Conservation (phyloP, 192 early-diverging fungal species). For the Coemansia biformis region DNA sequence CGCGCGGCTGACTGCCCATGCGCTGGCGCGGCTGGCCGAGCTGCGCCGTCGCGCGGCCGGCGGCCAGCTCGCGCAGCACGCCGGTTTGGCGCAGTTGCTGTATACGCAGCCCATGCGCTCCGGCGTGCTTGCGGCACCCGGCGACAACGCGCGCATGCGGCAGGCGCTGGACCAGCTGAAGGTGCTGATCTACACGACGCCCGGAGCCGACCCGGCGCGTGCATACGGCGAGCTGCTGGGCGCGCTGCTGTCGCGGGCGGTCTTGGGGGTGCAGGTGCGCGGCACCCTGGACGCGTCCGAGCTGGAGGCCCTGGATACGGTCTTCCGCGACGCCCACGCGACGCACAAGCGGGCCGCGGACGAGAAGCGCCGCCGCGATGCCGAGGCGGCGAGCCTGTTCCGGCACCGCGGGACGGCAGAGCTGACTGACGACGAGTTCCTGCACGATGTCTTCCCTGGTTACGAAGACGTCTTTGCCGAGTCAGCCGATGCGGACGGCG, state of each 20-base stretch:
- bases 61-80: slow-evolving; percentile 1
- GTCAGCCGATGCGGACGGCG: slow-evolving; percentile 41
- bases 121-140: background rate
- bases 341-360: slow-evolving; percentile 31
- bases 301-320: slow-evolving; percentile 18
- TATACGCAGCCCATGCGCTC: slow-evolving; percentile 25
- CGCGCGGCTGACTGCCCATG: slow-evolving; percentile 14
- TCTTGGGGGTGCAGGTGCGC: slow-evolving; percentile 30
- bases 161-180: slow-evolving; percentile 23
- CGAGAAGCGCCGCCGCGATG: slow-evolving; percentile 25
- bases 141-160: slow-evolving; percentile 6
- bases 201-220: slow-evolving; percentile 6
- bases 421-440: slow-evolving; percentile 65
- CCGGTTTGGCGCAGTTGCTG: slow-evolving; percentile 7
- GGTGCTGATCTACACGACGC: slow-evolving; percentile 12
- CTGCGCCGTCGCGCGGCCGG: slow-evolving; percentile 10
- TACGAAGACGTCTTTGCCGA: slow-evolving; percentile 62
- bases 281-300: slow-evolving; percentile 17
- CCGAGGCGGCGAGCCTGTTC: slow-evolving; percentile 40
- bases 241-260: slow-evolving; percentile 17
- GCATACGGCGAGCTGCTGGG: slow-evolving; percentile 29
- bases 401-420: slow-evolving; percentile 29
- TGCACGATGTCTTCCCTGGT: slow-evolving; percentile 77
- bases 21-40: slow-evolving; percentile 19
- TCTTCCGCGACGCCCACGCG: slow-evolving; percentile 34